Base-by-base conservation (phyloP, 768 basidiomycete species). In the Mycena vitilis region DNA sequence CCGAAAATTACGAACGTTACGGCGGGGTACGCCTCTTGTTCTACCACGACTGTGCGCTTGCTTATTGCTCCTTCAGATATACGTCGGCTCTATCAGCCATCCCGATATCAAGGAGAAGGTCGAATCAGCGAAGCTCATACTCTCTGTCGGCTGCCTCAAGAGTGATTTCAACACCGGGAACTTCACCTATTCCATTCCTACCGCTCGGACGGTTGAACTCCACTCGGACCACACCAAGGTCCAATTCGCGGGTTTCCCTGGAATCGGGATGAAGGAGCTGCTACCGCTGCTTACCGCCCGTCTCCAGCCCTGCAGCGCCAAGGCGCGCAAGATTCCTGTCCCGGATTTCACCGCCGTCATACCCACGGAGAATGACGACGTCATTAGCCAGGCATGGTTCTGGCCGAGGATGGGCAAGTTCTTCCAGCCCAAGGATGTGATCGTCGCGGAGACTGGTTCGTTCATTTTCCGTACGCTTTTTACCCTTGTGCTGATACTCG, bases 131-230 rank as follows among this genome's bases (percentile, higher is more conserved):
- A 92, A 90, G 71, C 81, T 96, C 49, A 88, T 94, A 58, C 75
- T 96, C 15, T 92, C 91, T 15, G 81, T 96, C 65, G 93, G 94
- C 5, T 79, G 81, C 1, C 80, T 94, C 57, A 88, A 87, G 75
- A 89, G 86, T 53, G 95, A 96, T 77, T 95, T 94, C 83, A 96
- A 96, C 78, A 94, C 93, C 1, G 95, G 94, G 38, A 92, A 91
- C 77, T 95, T 95, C 78, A 91, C 91, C 0, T 94, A 93, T 73
- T 87, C 86, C 57, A 89, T 91, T 53, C 88, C 90, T 6, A 82
- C 82, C 0, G 77, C 78, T 13, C 83, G 83, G 47, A 89, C 87
- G 16, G 81, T 94, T 69, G 93, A 93, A 83, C 79, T 95, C 20
- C 95, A 95, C 75, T 95, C 94, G 0, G 86, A 89, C 71, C 83